phyloP scores from a whole-genome alignment of 352 stramenopile species.

The Phytophthora brassicae region DNA sequence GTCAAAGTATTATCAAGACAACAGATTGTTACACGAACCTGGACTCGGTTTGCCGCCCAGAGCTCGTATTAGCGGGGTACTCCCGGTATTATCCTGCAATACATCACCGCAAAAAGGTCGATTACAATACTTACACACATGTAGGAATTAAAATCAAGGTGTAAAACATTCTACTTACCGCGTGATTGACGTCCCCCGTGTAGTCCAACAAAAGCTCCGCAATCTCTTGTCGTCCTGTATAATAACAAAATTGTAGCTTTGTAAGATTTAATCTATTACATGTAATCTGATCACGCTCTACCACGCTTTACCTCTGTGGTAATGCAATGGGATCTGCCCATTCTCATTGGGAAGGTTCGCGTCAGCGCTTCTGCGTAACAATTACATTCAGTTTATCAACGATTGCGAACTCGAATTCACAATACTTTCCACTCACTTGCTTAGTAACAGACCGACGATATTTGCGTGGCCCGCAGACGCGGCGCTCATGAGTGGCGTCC shows the following conservation, averaged over 20 bases:
- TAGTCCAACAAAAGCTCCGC: constrained; percentile 68
- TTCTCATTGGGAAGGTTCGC: constrained; percentile 74
- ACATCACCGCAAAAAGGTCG: neutral
- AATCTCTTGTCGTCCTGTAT: constrained; percentile 59
- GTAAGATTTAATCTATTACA: neutral
- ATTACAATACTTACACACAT: neutral
- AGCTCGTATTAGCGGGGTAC: constrained; percentile 63
- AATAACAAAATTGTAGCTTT: neutral
- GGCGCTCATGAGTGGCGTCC: constrained; percentile 80
- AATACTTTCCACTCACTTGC: constrained; percentile 34
- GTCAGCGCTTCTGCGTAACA: constrained; percentile 45
- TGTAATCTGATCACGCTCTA: neutral
- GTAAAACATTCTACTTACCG: constrained; percentile 30
- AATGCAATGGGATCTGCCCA: constrained; percentile 71
- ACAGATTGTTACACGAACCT: constrained; percentile 30
- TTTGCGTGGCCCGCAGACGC: constrained; percentile 61
- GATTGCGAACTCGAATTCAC: neutral
- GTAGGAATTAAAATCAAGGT: neutral
- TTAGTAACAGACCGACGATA: constrained; percentile 55
- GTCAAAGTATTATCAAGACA: neutral
- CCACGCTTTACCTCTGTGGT: constrained; percentile 55
- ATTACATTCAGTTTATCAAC: no score
- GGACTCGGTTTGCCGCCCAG: constrained; percentile 54
- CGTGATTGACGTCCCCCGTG: constrained; percentile 63
- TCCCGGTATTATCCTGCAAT: constrained; percentile 56